Evolutionary conservation across 305 asterid genomes (phyloP), one percentile per base, ranked within the genome.

Genomic region (Ajuga reptans): DNA sequence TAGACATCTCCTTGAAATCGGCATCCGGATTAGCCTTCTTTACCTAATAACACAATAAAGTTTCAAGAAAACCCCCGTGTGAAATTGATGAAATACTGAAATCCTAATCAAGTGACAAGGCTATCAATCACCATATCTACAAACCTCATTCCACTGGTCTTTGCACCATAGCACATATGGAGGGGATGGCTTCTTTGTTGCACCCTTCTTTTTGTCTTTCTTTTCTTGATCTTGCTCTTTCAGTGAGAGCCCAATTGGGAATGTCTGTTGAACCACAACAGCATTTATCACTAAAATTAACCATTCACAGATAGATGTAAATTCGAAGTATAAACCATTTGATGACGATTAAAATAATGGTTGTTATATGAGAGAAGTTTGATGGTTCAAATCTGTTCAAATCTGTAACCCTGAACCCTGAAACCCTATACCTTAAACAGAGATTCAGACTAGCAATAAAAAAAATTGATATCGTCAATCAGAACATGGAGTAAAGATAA

Each of bases 71-170:
- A 3, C 4, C 4, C 53, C 45, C 51, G 64, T 51, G 39, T 36
- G 11, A 21, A 37, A 42, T n/a, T 15, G 51, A 45, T 9, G 6
- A 10, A 37, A 33, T 49, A 29, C 41, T 11, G 21, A 1, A 24
- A 24, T 39, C 4, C 33, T 6, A 55, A 51, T 15, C 2, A 69
- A 33, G 29, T 21, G 66, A 47, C 6, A 7, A 51, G 43, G 36
- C 24, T 1, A 4, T 31, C 11, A 9, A 4, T 31, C 11, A 9
- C 16, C 12, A 7, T 0, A 42, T 9, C 21, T 1, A 24, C 27
- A 36, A 74, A 91, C 98, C 96, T 86, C 96, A 77, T 71, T 81
- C 98, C 98, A 92, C 45, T 84, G 89, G 68, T 89, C 96, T 78
- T 92, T 92, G 82, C 86, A 86, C 98, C 98, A 92, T 61, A 85